Evolutionary conservation across 345 rosid genomes (phyloP), one percentile per base, ranked within the genome.

Genomic region (Turnera subulata): DNA sequence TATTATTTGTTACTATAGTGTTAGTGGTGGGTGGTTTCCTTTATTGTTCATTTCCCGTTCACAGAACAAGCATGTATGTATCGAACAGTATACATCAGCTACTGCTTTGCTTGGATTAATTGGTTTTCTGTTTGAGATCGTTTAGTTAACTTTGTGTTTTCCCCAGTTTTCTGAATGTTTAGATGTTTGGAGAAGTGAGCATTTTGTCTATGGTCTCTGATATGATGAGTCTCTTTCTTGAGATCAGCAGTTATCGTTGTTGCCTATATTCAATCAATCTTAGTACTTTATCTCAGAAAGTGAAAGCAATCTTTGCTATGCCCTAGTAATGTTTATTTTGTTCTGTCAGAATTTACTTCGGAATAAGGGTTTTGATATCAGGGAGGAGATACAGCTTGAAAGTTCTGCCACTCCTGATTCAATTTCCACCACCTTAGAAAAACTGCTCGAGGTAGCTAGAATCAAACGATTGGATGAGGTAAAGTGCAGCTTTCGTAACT

Each of bases 391-490:
- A 59, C 57, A 33, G 53, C 73, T 82, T 21, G 40, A 54, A 43
- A 66, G 71, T 55, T 47, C 75, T 35, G 61, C 64, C 11, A 70
- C 47, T 58, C 62, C 68, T 62, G 76, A 83, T 39, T 80, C 73
- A 47, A 46, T 76, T 44, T 52, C 37, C 51, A 11, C 38, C 53
- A 45, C 67, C 25, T 75, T 84, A 59, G 76, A 76, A 46, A 74
- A 66, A 58, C 65, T 85, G 76, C 81, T 83, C 66, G 76, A 67
- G 53, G 72, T 82, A 49, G 88, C 74, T 61, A 76, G 97, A 80
- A 80, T 91, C 29, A 72, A 64, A 62, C 78, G 69, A 65, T 74
- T 91, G 54, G 84, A 83, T 66, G 88, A 88, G 91, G 97, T 85
- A 71, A 67, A 24, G 55, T 59, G 54, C 52, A 38, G 25, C 20